Conservation (phyloP, 176 grass and related monocot genomes). For the Guadua angustifolia region DNA sequence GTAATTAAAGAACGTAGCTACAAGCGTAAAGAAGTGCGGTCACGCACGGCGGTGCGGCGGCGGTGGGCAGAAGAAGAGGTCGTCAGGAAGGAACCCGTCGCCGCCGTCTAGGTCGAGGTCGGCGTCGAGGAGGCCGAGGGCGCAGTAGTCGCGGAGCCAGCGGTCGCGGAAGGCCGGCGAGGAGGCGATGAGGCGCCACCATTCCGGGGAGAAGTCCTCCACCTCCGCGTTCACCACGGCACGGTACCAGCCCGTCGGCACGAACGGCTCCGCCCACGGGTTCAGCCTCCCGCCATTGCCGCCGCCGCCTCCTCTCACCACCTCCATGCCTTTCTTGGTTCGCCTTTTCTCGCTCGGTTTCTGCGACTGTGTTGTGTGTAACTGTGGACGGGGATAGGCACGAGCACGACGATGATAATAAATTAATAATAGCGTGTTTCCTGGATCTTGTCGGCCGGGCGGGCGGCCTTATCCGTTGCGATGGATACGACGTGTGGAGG, state of each 20-base stretch:
- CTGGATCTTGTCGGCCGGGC: not conserved
- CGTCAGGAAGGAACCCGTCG: conserved; percentile 25
- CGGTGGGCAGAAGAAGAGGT: conserved; percentile 24
- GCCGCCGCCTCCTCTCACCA: conserved; percentile 6
- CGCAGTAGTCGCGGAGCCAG: conserved; percentile 52
- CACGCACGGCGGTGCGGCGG: conserved; percentile 12
- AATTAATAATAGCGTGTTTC: not conserved
- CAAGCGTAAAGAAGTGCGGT: not conserved
- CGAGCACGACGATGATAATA: not conserved
- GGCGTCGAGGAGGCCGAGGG: conserved; percentile 49
- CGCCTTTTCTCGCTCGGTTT: not conserved
- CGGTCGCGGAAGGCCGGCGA: conserved; percentile 55
- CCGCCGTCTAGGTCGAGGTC: not conserved
- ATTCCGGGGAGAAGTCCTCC: conserved; percentile 61
- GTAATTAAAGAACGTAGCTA: not conserved
- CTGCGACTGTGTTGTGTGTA: too few species aligned
- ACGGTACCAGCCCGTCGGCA: conserved; percentile 44
- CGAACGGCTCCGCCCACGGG: conserved; percentile 60
- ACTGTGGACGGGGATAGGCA: too few species aligned
- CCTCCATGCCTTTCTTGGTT: conserved; percentile 27
- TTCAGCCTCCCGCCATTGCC: conserved; percentile 46
- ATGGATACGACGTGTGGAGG: not conserved
- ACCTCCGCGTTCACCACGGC: conserved; percentile 12
- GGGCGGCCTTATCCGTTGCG: conserved; percentile 15
- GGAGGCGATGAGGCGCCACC: conserved; percentile 54